These are phyloP conservation scores for Singerocomus rubriflavus DNA, from an alignment of 1,284 basidiomycete genomes.

Conservation along the genomic window DNA sequence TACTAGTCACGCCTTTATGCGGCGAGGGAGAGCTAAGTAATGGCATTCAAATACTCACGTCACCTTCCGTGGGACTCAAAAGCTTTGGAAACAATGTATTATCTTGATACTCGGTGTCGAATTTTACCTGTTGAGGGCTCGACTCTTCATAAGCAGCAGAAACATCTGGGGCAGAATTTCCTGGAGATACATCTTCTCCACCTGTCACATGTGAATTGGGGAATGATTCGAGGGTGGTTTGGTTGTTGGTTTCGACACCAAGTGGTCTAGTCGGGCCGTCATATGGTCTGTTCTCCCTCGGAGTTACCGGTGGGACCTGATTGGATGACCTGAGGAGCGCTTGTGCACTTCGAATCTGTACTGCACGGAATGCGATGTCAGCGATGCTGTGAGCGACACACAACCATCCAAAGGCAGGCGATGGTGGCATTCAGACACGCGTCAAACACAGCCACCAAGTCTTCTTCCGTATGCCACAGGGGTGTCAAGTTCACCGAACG, in stretches of 20 bases:
- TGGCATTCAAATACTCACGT: conserved; percentile 10
- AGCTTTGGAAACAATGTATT: background rate
- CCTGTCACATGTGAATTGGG: background rate
- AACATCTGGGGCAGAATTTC: background rate
- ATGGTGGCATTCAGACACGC: conserved; percentile 52
- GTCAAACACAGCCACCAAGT: conserved; percentile 12
- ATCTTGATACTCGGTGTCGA: background rate
- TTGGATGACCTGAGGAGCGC: conserved; percentile 15
- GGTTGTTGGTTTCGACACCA: background rate
- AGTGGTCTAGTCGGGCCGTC: too few species aligned
- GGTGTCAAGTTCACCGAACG: too few species aligned
- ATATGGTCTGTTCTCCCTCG: background rate
- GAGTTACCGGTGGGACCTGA: background rate
- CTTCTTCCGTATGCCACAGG: too few species aligned
- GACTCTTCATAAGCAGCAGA: background rate
- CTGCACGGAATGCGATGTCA: conserved; percentile 60
- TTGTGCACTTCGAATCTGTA: conserved; percentile 53
- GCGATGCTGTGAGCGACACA: conserved; percentile 58
- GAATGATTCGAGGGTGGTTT: background rate
- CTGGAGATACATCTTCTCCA: background rate
- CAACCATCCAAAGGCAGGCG: conserved; percentile 66
- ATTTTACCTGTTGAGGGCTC: background rate
- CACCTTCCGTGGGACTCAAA: background rate
- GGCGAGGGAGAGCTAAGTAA: background rate
- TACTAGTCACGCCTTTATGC: background rate